Base-by-base conservation (phyloP, 139 green algal genomes). In the Penium margaritaceum region DNA sequence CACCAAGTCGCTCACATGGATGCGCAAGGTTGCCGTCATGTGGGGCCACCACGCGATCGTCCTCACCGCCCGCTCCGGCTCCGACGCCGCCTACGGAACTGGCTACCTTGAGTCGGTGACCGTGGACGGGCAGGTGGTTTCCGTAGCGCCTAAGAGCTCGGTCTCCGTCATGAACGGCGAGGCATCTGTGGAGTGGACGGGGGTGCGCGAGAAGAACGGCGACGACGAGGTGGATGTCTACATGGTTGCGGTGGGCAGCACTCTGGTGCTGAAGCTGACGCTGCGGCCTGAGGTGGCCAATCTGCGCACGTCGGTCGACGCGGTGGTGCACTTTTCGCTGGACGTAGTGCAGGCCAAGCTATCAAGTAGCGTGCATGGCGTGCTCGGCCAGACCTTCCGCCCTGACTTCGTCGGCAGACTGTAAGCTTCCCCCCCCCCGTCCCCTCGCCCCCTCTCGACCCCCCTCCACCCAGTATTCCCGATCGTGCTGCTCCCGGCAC, bases 311-410 rank as follows among this genome's bases (percentile, higher is more conserved):
- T 33, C 39, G 29, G 46, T 47, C 30, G 53, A 76, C 41, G 68
- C 30, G 27, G 14, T 69, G 32, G 68, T 76, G 29, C 68, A 76
- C 68, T 68, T 76, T 43, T 27, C 33, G 21, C 36, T 76, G 19
- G 68, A 76, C 3, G 27, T 76, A 2, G 27, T 54, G n/a, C 24
- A 24, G 5, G 46, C 46, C n/a, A 39, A 9, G 29, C 41, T 76
- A 30, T 69, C 51, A 3, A 12, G 29, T 33, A 69, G 32, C 30
- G 70, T 62, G 30, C 70, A 77, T 19, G 70, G 70, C 32, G 63
- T 77, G 32, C 57, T 77, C 14, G 70, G 70, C 15, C 70, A 77
- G 36, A 77, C 58, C 14, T 77, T 57, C 55, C 68, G 68, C 27
- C 39, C 46, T 0, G 44, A 75, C 47, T 36, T 62, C 51, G 44